phyloP scores from a whole-genome alignment of 2,329 filamentous ascomycete species.

The Colletotrichum sp. region DNA sequence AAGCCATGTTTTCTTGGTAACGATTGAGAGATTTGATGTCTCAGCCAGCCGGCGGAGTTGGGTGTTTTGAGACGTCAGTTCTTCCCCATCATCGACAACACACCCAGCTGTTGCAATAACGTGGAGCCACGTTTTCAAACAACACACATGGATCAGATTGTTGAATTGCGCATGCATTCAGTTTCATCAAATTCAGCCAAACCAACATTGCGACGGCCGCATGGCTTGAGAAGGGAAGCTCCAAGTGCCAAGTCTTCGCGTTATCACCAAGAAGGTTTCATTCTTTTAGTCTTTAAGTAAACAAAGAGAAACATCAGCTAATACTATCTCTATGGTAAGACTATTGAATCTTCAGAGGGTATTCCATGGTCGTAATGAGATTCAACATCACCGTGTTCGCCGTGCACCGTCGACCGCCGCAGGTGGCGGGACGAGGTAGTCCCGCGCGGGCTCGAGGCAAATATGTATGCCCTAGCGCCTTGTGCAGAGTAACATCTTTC shows the following conservation, averaged over 20 bases:
- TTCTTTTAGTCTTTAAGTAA: too few species aligned
- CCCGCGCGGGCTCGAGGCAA: rapidly evolving
- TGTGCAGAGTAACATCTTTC: rapidly evolving
- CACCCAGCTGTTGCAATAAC: too few species aligned
- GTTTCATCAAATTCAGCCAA: too few species aligned
- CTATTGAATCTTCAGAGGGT: too few species aligned
- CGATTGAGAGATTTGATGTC: not conserved
- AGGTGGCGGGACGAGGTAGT: not conserved
- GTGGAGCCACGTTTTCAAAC: not conserved
- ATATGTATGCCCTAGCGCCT: not conserved
- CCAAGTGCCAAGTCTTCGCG: not conserved
- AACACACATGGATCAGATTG: not conserved
- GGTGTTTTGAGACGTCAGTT: rapidly evolving
- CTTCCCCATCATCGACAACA: too few species aligned
- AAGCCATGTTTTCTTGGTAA: rapidly evolving
- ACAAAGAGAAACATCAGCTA: rapidly evolving
- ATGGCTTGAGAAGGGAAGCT: not conserved
- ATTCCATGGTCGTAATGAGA: not conserved
- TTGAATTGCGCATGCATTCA: rapidly evolving
- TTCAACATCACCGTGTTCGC: not conserved
- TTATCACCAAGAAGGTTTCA: too few species aligned
- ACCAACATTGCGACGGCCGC: rapidly evolving
- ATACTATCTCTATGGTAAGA: rapidly evolving
- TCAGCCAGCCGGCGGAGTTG: rapidly evolving
- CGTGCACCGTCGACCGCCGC: not conserved